These are phyloP conservation scores for Mycena filopes DNA, from an alignment of 768 basidiomycete genomes.

Conservation along the genomic window DNA sequence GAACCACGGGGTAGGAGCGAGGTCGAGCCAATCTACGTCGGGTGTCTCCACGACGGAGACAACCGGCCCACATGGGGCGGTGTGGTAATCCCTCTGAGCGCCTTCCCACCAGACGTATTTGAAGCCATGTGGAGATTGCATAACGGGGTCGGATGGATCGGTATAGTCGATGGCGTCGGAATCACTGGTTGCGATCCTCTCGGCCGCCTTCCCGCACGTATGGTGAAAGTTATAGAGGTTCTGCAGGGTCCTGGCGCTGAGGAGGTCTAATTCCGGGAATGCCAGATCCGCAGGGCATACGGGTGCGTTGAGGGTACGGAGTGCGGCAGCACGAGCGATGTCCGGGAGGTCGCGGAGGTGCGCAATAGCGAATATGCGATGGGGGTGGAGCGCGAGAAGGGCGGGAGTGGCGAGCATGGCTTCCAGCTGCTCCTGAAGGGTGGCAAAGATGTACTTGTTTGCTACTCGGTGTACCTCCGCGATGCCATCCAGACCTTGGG, in stretches of 20 bases:
- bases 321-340: not conserved
- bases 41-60: not conserved
- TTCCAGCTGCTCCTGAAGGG: not conserved
- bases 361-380: conserved; percentile 7
- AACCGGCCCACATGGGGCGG: not conserved
- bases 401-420: not conserved
- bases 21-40: not conserved
- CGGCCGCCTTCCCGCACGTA: not conserved
- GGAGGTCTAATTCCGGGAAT: conserved; percentile 2
- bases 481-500: not conserved
- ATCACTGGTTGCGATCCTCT: not conserved
- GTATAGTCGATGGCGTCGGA: not conserved
- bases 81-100: not conserved
- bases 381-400: not conserved
- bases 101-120: not conserved
- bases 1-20: not conserved
- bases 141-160: not conserved
- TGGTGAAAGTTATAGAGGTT: not conserved
- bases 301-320: not conserved
- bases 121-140: no score
- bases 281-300: not conserved
- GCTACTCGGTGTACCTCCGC: conserved; percentile 1
- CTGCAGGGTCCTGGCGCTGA: not conserved
- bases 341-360: not conserved
- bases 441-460: conserved; percentile 7